These are phyloP conservation scores for Leccinum ochraceum DNA, from an alignment of 768 basidiomycete genomes.

Conservation along the genomic window DNA sequence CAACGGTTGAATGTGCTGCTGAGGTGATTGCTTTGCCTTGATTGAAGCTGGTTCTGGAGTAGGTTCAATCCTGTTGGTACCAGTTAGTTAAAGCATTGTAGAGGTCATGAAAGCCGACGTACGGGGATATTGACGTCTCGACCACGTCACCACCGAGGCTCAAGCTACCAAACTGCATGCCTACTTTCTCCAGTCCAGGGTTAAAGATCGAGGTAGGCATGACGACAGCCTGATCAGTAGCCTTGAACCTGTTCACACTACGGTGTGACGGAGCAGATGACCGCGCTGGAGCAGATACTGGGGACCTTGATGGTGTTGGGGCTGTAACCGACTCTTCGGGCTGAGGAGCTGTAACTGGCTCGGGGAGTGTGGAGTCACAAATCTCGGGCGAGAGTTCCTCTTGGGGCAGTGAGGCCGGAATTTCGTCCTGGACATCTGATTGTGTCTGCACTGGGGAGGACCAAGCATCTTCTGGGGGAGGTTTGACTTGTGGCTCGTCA, in stretches of 20 bases:
- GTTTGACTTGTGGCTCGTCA: constrained; percentile 54
- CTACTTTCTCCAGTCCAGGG: constrained; percentile 67
- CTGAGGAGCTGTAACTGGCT: constrained; percentile 17
- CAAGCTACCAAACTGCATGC: constrained; percentile 89
- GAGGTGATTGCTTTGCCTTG: constrained; percentile 36
- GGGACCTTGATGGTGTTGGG: constrained; percentile 38
- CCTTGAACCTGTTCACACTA: constrained; percentile 65
- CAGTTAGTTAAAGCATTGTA: constrained; percentile 9
- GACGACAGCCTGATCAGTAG: constrained; percentile 76
- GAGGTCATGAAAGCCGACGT: constrained; percentile 21
- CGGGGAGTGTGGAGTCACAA: constrained; percentile 21
- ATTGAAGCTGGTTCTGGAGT: constrained; percentile 10
- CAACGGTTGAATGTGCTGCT: constrained; percentile 34
- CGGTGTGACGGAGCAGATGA: constrained; percentile 56
- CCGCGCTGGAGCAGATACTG: constrained; percentile 52
- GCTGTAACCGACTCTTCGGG: constrained; percentile 32
- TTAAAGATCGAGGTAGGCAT: constrained; percentile 70
- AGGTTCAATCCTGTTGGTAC: constrained; percentile 31
- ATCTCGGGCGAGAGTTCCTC: constrained; percentile 35
- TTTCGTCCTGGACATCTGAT: constrained; percentile 23
- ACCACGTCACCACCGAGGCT: constrained; percentile 72
- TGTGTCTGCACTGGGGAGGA: constrained; percentile 35
- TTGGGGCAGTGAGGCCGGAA: constrained; percentile 22
- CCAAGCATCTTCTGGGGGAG: constrained; percentile 33
- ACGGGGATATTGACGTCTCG: constrained; percentile 51